Evolutionary conservation across 768 basidiomycete species (phyloP).

Genomic region (Pholiota microspora): DNA sequence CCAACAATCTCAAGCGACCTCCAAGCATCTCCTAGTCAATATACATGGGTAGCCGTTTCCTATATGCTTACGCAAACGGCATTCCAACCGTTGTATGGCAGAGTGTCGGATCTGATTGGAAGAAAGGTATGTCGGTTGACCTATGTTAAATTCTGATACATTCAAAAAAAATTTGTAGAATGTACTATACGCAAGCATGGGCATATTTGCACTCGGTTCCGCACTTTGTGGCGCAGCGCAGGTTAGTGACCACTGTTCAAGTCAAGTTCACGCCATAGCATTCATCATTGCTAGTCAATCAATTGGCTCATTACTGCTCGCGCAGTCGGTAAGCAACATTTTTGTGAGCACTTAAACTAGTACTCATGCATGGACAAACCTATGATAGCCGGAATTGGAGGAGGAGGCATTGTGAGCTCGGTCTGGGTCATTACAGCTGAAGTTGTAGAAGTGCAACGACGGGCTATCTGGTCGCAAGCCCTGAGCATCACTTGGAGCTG

Average conservation of each 20-base stretch:
- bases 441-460: conserved; percentile 66
- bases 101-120: conserved; percentile 76
- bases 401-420: conserved; percentile 80
- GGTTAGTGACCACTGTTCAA: conserved; percentile 37
- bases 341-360: conserved; percentile 16
- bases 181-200: conserved; percentile 70
- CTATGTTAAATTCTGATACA: background rate
- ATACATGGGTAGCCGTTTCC: conserved; percentile 83
- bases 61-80: conserved; percentile 88
- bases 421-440: conserved; percentile 89
- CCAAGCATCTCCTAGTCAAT: conserved; percentile 64
- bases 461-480: conserved; percentile 84
- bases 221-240: conserved; percentile 73
- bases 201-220: conserved; percentile 77
- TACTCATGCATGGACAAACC: conserved; percentile 21
- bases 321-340: conserved; percentile 33
- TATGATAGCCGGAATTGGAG: conserved; percentile 69
- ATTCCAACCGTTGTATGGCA: conserved; percentile 80
- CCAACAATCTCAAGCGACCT: conserved; percentile 79
- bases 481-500: conserved; percentile 85
- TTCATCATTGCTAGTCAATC: conserved; percentile 38
- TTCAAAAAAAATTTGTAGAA: conserved; percentile 36
- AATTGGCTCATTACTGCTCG: conserved; percentile 69
- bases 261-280: conserved; percentile 8
- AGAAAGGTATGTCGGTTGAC: conserved; percentile 60